Evolutionary conservation across 495 filamentous ascomycete genomes (phyloP).

Genomic region (Aspergillus bertholletiae): DNA sequence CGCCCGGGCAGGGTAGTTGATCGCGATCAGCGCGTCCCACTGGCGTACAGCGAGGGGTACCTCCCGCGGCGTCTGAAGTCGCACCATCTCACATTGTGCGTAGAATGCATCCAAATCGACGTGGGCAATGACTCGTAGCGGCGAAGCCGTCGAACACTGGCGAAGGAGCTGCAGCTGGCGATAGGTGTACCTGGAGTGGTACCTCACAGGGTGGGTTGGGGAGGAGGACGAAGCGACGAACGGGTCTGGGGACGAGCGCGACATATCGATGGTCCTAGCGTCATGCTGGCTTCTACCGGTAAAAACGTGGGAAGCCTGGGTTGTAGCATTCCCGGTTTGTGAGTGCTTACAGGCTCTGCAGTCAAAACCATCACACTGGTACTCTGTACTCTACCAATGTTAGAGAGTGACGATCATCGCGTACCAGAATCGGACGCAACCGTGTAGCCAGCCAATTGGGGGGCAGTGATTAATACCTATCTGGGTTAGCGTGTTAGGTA

Average conservation of each 20-base stretch:
- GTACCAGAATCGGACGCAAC: neutral
- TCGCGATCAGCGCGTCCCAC: constrained; percentile 80
- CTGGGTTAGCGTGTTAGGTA: neutral
- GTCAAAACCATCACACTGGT: too few species aligned
- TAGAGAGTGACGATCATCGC: neutral
- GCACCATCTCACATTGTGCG: constrained; percentile 91
- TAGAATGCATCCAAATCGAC: constrained; percentile 98
- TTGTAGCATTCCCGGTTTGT: neutral
- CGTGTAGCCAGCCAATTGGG: neutral
- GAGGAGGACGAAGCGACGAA: constrained; percentile 28
- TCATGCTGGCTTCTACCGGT: constrained; percentile 13
- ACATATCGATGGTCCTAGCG: constrained; percentile 16
- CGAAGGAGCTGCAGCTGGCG: constrained; percentile 75
- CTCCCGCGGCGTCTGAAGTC: constrained; percentile 68
- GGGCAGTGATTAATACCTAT: neutral
- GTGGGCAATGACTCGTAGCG: constrained; percentile 84
- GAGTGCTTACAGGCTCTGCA: neutral
- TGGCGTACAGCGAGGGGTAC: constrained; percentile 85
- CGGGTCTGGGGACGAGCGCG: constrained; percentile 27
- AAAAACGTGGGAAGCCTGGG: neutral
- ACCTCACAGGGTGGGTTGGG: constrained; percentile 36
- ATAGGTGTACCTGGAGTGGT: constrained; percentile 75
- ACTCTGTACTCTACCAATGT: too few species aligned
- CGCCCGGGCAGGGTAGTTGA: constrained; percentile 87
- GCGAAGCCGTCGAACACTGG: constrained; percentile 65